Evolutionary conservation across 1,284 basidiomycete genomes (phyloP).

Genomic region (Cryptococcus sp.): DNA sequence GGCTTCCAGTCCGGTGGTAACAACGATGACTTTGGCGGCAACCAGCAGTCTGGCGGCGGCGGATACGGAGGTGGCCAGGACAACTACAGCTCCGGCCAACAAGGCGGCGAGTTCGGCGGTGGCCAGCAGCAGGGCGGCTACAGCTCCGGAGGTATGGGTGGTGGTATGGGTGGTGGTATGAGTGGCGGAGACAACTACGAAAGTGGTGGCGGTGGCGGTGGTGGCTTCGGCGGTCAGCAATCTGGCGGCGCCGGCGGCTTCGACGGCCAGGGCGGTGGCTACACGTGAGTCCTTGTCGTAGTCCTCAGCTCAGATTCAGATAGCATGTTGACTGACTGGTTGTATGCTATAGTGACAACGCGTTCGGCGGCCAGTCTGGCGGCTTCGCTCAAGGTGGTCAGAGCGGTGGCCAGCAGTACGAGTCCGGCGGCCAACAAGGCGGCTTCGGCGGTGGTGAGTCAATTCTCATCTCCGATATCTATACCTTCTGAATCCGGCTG

Average conservation of each 20-base stretch:
- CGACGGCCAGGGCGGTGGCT: conserved; percentile 1
- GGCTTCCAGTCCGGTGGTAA: neutral
- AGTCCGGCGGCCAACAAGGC: neutral
- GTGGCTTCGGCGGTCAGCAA: neutral
- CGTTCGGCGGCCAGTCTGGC: neutral
- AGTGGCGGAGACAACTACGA: too few species aligned
- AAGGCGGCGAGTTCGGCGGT: neutral
- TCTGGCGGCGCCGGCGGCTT: neutral
- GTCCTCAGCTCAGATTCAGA: neutral
- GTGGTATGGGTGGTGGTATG: too few species aligned
- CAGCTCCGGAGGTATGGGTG: neutral
- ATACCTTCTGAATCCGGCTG: neutral
- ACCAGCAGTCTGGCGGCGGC: neutral
- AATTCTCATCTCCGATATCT: too few species aligned
- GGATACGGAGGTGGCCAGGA: neutral
- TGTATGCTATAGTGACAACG: neutral
- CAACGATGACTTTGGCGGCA: neutral
- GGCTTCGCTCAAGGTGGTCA: neutral
- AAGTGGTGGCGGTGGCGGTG: neutral
- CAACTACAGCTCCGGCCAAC: neutral
- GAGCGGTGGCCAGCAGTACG: neutral
- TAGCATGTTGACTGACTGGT: neutral
- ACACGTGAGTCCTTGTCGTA: neutral
- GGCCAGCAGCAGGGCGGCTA: neutral
- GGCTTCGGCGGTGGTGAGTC: neutral